Evolutionary conservation across 2,329 filamentous ascomycete species (phyloP).

Genomic region (Fusarium napiforme): DNA sequence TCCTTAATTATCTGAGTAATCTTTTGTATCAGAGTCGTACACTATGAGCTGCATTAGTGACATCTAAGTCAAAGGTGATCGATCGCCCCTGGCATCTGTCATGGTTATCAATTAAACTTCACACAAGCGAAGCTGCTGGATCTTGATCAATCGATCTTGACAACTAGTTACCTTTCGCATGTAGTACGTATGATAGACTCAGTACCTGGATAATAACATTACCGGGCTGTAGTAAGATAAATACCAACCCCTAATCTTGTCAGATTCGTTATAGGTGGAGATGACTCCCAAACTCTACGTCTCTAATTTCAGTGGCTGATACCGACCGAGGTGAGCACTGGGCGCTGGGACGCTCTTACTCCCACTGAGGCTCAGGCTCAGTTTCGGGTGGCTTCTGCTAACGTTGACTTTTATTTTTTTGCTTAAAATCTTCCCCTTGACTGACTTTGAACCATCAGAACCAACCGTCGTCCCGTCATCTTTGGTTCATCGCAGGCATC

Average conservation of each 20-base stretch:
- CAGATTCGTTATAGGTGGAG: not conserved
- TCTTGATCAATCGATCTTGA: not conserved
- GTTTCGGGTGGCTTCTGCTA: conserved; percentile 3
- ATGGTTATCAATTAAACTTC: not conserved
- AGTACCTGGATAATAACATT: not conserved
- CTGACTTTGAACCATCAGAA: not conserved
- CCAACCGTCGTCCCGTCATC: not conserved
- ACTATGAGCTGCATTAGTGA: not conserved
- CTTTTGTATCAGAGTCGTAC: not conserved
- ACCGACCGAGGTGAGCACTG: not conserved
- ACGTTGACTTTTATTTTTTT: not conserved
- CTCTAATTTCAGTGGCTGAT: conserved; percentile 6
- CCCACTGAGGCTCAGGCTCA: conserved; percentile 7
- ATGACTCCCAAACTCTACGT: conserved; percentile 4
- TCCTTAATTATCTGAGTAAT: not conserved
- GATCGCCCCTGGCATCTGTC: conserved; percentile 1
- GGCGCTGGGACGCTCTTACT: conserved; percentile 9
- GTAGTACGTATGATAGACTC: not conserved
- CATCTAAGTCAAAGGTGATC: not conserved
- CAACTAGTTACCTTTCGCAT: not conserved
- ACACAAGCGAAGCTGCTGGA: not conserved
- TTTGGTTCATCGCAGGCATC: conserved; percentile 7
- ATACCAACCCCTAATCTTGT: not conserved
- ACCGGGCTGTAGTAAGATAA: not conserved
- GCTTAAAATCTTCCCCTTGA: conserved; percentile 13